Base-by-base conservation (phyloP, 768 basidiomycete species). In the Lenzites betulinus region DNA sequence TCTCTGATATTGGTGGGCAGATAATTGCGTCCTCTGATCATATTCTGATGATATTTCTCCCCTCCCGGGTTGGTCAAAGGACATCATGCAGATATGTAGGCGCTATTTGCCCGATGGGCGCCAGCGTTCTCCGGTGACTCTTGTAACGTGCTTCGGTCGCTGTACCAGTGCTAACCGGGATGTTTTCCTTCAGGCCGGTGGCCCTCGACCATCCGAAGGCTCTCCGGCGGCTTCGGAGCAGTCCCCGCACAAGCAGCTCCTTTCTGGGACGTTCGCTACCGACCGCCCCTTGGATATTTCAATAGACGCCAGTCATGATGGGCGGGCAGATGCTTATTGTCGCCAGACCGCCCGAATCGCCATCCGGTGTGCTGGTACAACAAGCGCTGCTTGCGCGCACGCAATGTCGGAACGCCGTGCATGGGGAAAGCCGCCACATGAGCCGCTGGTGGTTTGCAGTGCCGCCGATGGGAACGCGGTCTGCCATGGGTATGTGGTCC, bases 101-200 rank as follows among this genome's bases (percentile, higher is more conserved):
- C 56, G 56, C 35, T 28, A 42, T 33, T 33, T 33, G 6, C 30
- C 30, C 30, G 4, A 5, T 33, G 30, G 30, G 30, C 30, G 30
- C 30, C 30, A 33, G 8, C n/a, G 23, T 13, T 18, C 20, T 13
- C 26, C 48, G 36, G 12, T 22, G 23, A 28, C 26, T 33, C 47
- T 48, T 30, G 15, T 30, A 9, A 12, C n/a, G 13, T 20, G 48
- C 28, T n/a, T 48, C 55, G 55, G 55, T 30, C 25, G 16, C 48
- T 22, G 38, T n/a, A 50, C n/a, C 56, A 58, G 48, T 58, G 56
- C 47, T 58, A 2, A 58, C 56, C 56, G 56, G 56, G 35, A 43
- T 43, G 48, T 58, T 51, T 42, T 48, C 38, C 1, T 1, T 51
- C 20, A 15, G 39, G n/a, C 56, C 48, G 56, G 28, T 33, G 26